Percentiles rank a stretch among this genome's conserved stretches.
Conservation (phyloP, 2,329 filamentous ascomycete species). For the Uncinocarpus reesii region DNA sequence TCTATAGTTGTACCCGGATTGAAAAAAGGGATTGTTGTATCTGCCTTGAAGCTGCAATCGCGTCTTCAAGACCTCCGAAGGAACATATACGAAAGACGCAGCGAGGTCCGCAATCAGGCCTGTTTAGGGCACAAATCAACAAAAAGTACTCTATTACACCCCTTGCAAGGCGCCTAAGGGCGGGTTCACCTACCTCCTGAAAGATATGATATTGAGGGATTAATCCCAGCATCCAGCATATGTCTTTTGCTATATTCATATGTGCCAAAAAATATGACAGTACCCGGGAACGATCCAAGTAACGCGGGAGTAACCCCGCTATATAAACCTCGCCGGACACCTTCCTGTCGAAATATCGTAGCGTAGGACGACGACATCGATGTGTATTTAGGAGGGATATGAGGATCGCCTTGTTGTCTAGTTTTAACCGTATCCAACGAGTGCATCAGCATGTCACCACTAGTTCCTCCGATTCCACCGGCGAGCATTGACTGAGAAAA, state of each 20-base stretch:
- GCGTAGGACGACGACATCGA: slow-evolving; percentile 83
- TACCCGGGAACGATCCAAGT: slow-evolving; percentile 84
- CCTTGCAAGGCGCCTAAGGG: not conserved
- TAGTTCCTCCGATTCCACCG: slow-evolving; percentile 82
- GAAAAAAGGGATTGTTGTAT: slow-evolving; percentile 88
- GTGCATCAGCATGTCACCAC: slow-evolving; percentile 96
- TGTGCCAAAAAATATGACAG: slow-evolving; percentile 86
- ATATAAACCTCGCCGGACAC: slow-evolving; percentile 74
- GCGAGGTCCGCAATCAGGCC: slow-evolving; percentile 89
- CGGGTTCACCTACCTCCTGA: slow-evolving; percentile 54
- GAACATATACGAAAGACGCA: slow-evolving; percentile 87
- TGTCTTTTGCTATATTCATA: slow-evolving; percentile 92
- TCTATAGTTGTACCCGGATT: slow-evolving; percentile 91
- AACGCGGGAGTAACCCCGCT: slow-evolving; percentile 88
- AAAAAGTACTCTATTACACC: slow-evolving; percentile 18
- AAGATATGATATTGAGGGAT: slow-evolving; percentile 76
- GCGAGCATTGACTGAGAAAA: slow-evolving; percentile 73
- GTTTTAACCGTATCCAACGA: slow-evolving; percentile 98
- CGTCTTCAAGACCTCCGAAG: slow-evolving; percentile 96
- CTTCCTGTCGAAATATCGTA: slow-evolving; percentile 88
- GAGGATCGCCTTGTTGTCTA: slow-evolving; percentile 88
- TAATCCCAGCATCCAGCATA: slow-evolving; percentile 74
- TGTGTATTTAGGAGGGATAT: slow-evolving; percentile 84
- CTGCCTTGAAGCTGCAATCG: slow-evolving; percentile 87
- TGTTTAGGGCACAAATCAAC: not conserved